phyloP scores from a whole-genome alignment of 345 rosid genomes.

The Euphorbia peplus region DNA sequence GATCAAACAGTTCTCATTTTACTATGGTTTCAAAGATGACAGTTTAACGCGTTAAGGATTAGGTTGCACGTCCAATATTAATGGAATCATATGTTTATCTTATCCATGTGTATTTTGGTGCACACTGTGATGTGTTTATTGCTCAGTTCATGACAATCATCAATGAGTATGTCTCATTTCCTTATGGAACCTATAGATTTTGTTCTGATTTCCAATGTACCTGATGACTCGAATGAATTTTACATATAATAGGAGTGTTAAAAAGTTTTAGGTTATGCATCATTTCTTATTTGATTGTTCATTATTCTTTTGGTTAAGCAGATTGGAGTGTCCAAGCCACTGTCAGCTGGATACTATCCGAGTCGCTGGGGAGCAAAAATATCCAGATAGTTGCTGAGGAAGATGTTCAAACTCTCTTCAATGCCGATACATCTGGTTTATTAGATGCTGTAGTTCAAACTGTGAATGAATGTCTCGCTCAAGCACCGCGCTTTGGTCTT shows the following conservation, averaged over 20 bases:
- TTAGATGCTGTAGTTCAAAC: constrained; percentile 38
- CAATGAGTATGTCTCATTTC: neutral
- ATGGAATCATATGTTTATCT: too few relatives aligned
- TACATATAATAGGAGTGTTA: neutral
- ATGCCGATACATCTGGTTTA: constrained; percentile 26
- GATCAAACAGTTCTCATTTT: too few relatives aligned
- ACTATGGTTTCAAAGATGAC: too few relatives aligned
- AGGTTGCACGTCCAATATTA: too few relatives aligned
- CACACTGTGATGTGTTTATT: neutral
- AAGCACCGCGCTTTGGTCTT: constrained; percentile 48
- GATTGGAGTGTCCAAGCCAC: constrained; percentile 63
- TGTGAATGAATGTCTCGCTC: constrained; percentile 40
- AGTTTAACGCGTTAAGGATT: too few relatives aligned
- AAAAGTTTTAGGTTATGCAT: neutral
- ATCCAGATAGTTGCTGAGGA: constrained; percentile 51
- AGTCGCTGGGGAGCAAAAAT: constrained; percentile 36
- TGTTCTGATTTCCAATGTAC: too few relatives aligned
- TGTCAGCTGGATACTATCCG: constrained; percentile 49
- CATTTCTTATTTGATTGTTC: constrained; percentile 4
- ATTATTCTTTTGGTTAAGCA: constrained; percentile 21
- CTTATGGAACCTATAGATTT: neutral
- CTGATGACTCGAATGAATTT: too few relatives aligned
- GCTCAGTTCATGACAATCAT: neutral
- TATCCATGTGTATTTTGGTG: neutral
- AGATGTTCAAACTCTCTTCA: constrained; percentile 41